A percentile compares a stretch with the other conserved stretches of the same genome.
Conservation (phyloP, 2,329 filamentous ascomycete genomes). For the Curvularia hawaiiensis region DNA sequence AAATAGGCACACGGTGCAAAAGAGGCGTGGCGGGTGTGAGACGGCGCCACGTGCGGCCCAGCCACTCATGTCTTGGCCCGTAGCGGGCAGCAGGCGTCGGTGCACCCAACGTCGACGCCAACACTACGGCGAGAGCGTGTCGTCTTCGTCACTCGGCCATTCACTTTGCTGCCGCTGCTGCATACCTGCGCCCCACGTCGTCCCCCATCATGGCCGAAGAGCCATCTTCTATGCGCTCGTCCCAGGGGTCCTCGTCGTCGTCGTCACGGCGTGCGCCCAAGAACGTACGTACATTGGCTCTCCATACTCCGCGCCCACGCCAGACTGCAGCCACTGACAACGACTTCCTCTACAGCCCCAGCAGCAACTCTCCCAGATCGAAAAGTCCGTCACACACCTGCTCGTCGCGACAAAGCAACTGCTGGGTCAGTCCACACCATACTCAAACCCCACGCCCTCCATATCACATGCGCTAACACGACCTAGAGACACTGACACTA, state of each 20-base stretch:
- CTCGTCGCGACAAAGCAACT: slow-evolving; percentile 97
- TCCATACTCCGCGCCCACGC: slow-evolving; percentile 13
- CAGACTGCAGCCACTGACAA: slow-evolving; percentile 22
- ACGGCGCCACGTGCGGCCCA: slow-evolving; percentile 21
- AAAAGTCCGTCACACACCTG: slow-evolving; percentile 92
- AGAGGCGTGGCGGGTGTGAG: slow-evolving; percentile 9
- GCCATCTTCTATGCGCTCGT: slow-evolving; percentile 34
- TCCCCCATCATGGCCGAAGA: slow-evolving; percentile 33
- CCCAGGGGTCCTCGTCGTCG: slow-evolving; percentile 55
- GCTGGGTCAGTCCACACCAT: slow-evolving; percentile 53
- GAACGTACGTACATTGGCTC: slow-evolving; percentile 39
- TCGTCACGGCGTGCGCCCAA: slow-evolving; percentile 39
- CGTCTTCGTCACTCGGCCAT: slow-evolving; percentile 19
- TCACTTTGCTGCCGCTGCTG: slow-evolving; percentile 23
- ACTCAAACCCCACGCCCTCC: slow-evolving; percentile 1
- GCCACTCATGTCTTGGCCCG: slow-evolving; percentile 19
- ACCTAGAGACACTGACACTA: slow-evolving; percentile 84
- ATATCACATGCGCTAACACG: slow-evolving; percentile 20
- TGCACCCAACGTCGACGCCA: slow-evolving; percentile 21
- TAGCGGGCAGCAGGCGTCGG: slow-evolving; percentile 19
- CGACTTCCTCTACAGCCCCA: slow-evolving; percentile 58
- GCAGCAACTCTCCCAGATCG: slow-evolving; percentile 90
- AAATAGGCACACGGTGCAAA: not conserved
- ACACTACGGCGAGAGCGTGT: slow-evolving; percentile 20
- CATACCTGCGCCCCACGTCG: slow-evolving; percentile 22